Evolutionary conservation across 225 moss, liverwort and hornwort genomes (phyloP), one percentile per base, ranked within the genome.

Genomic region (Climacium dendroides): DNA sequence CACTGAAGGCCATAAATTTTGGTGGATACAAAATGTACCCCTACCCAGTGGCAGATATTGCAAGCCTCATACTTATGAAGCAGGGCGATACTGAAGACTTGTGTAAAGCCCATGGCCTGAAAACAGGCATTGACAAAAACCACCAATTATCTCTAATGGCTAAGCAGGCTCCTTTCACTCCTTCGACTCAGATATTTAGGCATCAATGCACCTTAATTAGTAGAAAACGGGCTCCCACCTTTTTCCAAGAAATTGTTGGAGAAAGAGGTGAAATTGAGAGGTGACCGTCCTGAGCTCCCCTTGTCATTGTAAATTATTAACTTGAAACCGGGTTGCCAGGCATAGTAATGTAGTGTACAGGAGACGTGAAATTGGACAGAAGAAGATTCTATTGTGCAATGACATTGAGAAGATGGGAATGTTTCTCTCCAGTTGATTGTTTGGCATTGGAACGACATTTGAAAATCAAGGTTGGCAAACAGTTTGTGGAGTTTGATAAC

Each of bases 1-100:
- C 96, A 9, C 81, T 98, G 78, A 93, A 91, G 83, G 93, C 92
- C 66, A 93, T 97, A 10, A 98, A 98, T 60, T 83, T 82, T 72
- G 94, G 95, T 43, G 94, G 96, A 55, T 97, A 98, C 85, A 98
- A 96, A 88, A 90, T 95, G 87, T 93, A 98, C 81, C 98, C 98
- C 7, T 95, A 93, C 74, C 96, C 97, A 67, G 91, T 98, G 72
- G 90, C 91, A 59, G 96, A 98, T 52, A 91, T 98, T 66, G 96
- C 94, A 45, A 80, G 89, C 81, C 92, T 95, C 47, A 54, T 98
- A 39, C 89, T 97, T 8, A 92, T 96, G 92, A 91, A 94, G 92
- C 95, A 96, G 87, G 90, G 89, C 55, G 95, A 98, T 54, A 92
- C 93, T 4, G 94, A 94, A 58, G 93, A 95, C 74, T 82, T 95